phyloP scores from a whole-genome alignment of 2,329 filamentous ascomycete genomes.

The Calonectria crousiana region DNA sequence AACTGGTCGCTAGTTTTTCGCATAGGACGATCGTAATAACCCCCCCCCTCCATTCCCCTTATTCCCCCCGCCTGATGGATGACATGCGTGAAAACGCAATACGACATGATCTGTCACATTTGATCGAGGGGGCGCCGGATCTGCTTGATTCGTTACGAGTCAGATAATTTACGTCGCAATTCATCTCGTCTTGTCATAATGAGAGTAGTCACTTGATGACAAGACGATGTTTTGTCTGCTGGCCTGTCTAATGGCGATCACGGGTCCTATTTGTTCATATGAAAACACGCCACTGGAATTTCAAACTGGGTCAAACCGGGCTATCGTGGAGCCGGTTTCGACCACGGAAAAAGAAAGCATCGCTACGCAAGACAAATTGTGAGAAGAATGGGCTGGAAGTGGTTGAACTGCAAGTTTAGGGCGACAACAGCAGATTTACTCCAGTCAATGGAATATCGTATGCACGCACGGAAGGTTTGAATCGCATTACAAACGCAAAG shows the following conservation, averaged over 20 bases:
- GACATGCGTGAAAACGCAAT: not conserved
- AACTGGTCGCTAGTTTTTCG: not conserved
- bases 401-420: not conserved
- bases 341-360: not conserved
- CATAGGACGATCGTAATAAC: not conserved
- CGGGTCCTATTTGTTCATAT: too few species aligned
- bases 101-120: not conserved
- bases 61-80: not conserved
- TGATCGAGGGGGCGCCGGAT: not conserved
- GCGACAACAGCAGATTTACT: not conserved
- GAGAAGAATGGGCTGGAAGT: not conserved
- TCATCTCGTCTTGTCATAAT: not conserved
- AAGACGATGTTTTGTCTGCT: too few species aligned
- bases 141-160: not conserved
- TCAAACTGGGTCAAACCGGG: not conserved
- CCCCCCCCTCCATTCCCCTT: not conserved
- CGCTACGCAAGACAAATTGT: not conserved
- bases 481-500: not conserved
- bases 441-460: not conserved
- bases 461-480: not conserved
- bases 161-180: not conserved
- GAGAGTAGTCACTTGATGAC: not conserved
- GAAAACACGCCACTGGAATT: not conserved
- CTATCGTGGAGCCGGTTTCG: not conserved
- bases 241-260: too few species aligned